Evolutionary conservation across 305 asterid genomes (phyloP).

Genomic region (Withania somnifera): DNA sequence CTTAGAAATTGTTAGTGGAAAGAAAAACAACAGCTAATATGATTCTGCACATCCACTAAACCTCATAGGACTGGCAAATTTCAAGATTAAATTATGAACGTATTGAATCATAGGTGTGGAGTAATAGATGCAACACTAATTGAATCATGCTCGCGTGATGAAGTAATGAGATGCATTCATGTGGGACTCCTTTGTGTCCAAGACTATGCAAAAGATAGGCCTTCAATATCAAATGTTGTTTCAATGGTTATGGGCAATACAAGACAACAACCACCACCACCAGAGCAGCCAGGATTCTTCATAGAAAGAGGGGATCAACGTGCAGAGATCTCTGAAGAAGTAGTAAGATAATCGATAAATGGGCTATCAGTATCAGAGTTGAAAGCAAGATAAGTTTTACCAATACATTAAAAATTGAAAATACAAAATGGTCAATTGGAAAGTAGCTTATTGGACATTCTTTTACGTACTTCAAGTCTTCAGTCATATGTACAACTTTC

Average conservation of each 20-base stretch:
- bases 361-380: conserved; percentile 4
- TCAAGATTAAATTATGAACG: neutral
- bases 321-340: neutral
- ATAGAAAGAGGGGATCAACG: neutral
- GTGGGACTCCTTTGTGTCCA: conserved; percentile 12
- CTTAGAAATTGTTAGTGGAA: conserved; percentile 9
- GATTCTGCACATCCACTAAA: conserved; percentile 6
- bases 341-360: neutral
- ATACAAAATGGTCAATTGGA: neutral
- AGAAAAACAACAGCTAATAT: conserved; percentile 7
- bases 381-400: conserved; percentile 1
- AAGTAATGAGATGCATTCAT: conserved; percentile 3
- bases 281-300: neutral
- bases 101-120: neutral
- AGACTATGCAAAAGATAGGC: conserved; percentile 14
- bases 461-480: neutral
- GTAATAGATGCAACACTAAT: neutral
- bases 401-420: neutral
- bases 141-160: neutral
- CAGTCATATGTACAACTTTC: neutral
- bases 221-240: conserved; percentile 11
- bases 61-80: neutral
- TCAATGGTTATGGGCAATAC: conserved; percentile 3
- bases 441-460: neutral
- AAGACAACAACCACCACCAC: neutral